Conservation (phyloP, 2,329 filamentous ascomycete genomes). For the Penicillium frequentans region DNA sequence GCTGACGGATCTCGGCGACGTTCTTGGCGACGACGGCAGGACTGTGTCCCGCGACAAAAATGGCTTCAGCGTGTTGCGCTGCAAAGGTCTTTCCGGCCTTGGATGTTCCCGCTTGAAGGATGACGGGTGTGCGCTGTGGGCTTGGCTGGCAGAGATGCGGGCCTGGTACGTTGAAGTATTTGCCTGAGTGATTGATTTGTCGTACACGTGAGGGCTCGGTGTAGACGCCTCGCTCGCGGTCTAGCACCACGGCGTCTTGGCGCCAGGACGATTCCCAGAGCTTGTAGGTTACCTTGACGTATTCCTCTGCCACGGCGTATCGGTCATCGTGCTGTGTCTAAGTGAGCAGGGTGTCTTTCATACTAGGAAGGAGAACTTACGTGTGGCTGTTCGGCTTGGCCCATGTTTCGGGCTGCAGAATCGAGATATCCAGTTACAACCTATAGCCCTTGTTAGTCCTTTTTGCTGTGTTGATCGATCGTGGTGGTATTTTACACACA, state of each 20-base stretch:
- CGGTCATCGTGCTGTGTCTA: constrained; percentile 60
- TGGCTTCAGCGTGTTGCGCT: constrained; percentile 68
- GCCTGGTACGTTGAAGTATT: constrained; percentile 64
- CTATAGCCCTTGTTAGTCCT: constrained; percentile 24
- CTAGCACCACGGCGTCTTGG: constrained; percentile 63
- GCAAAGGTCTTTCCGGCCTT: constrained; percentile 66
- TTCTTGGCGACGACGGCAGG: constrained; percentile 62
- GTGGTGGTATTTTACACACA: constrained; percentile 32
- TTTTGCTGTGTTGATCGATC: not conserved
- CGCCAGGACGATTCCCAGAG: constrained; percentile 68
- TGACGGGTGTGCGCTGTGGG: constrained; percentile 67
- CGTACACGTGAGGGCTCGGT: constrained; percentile 59
- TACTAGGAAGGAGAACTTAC: constrained; percentile 13
- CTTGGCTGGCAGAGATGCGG: constrained; percentile 66
- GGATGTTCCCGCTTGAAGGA: constrained; percentile 70
- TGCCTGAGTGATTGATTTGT: constrained; percentile 65
- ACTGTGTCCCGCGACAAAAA: constrained; percentile 67
- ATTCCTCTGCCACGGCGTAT: constrained; percentile 65
- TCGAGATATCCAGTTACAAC: constrained; percentile 70
- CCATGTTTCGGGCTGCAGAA: constrained; percentile 64
- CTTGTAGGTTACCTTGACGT: constrained; percentile 65
- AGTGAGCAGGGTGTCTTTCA: not conserved
- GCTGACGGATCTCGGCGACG: constrained; percentile 62
- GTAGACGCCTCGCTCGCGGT: constrained; percentile 61
- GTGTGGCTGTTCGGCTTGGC: constrained; percentile 54